These are phyloP conservation scores for Zymoseptoria crescenta DNA, from an alignment of 2,329 filamentous ascomycete species.

Conservation along the genomic window DNA sequence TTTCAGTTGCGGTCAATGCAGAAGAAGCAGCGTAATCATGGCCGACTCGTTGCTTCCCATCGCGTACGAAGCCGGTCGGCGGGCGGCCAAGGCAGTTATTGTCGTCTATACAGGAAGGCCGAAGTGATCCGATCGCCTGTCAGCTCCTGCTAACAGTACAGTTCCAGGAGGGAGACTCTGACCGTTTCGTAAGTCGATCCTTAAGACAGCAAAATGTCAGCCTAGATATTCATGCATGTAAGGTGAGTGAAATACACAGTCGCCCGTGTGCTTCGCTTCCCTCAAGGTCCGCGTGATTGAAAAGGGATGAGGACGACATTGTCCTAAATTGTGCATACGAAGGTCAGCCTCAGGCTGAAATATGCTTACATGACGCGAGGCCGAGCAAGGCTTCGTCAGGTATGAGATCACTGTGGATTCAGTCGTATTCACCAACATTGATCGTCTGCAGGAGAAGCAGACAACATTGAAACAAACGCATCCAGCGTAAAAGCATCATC, in stretches of 20 bases:
- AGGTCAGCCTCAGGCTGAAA: no score
- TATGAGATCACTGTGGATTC: neutral
- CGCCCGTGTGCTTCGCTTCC: neutral
- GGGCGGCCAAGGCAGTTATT: neutral
- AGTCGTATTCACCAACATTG: neutral
- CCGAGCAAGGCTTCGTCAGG: neutral
- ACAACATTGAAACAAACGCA: neutral
- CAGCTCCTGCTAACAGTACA: no score
- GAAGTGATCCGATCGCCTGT: neutral
- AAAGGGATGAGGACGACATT: no score
- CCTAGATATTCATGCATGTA: neutral
- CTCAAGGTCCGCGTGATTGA: no score
- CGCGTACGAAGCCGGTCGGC: neutral
- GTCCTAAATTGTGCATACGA: no score
- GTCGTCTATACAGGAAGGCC: neutral
- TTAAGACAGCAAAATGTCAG: neutral
- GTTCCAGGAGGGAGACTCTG: neutral
- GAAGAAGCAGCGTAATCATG: conserved; percentile 1
- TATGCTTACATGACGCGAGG: no score
- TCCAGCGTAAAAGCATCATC: neutral
- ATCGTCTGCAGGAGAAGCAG: neutral
- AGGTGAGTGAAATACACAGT: neutral
- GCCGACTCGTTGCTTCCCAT: neutral
- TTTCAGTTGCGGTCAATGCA: neutral
- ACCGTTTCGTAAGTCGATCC: neutral